Evolutionary conservation across 345 rosid genomes (phyloP).

Genomic region (Viola odorata): DNA sequence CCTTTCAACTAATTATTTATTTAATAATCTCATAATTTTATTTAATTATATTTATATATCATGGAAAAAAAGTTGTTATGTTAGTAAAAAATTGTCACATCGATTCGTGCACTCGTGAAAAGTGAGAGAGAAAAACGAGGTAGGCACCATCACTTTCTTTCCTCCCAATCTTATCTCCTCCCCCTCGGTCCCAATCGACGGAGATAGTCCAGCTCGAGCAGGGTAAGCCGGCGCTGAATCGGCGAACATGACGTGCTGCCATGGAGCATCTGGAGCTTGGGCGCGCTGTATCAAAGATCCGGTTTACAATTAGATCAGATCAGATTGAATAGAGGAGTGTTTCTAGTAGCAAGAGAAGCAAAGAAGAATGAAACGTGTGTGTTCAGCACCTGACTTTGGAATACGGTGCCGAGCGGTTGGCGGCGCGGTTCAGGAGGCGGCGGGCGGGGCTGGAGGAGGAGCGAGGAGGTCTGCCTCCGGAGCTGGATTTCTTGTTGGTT

Average conservation of each 20-base stretch:
- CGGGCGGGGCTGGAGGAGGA: slow-evolving; percentile 56
- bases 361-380: not conserved
- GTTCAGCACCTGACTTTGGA: slow-evolving; percentile 2
- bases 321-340: not conserved
- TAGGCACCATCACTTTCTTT: too few species aligned
- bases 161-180: too few species aligned
- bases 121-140: too few species aligned
- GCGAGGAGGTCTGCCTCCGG: slow-evolving; percentile 30
- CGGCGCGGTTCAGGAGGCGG: slow-evolving; percentile 55
- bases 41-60: too few species aligned
- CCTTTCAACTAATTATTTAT: too few species aligned
- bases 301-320: not conserved
- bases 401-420: slow-evolving; percentile 62
- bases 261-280: not conserved
- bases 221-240: not conserved
- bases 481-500: slow-evolving; percentile 66
- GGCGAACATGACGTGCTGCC: slow-evolving; percentile 2
- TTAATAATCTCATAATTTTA: too few species aligned
- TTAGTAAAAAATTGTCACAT: too few species aligned
- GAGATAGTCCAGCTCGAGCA: slow-evolving; percentile 31
- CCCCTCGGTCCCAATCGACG: slow-evolving; percentile 1
- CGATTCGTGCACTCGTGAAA: too few species aligned
- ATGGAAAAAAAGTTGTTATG: too few species aligned
- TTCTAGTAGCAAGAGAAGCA: not conserved
- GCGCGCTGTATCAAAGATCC: not conserved